Conservation (phyloP, 2,329 filamentous ascomycete genomes). For the Arthrobotrys iridis region DNA sequence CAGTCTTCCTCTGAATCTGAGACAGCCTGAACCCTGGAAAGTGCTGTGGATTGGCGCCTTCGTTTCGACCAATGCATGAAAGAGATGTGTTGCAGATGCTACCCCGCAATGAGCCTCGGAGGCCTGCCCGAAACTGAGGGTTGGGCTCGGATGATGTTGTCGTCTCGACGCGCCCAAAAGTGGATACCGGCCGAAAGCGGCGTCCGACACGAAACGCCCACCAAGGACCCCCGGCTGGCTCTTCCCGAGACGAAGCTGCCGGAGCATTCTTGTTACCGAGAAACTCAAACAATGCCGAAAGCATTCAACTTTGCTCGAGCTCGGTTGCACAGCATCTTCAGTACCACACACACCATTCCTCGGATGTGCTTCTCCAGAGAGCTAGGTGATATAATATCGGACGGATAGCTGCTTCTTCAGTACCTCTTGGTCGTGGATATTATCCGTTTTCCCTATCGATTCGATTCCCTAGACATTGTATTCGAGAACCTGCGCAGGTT, state of each 20-base stretch:
- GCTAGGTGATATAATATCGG: slow-evolving; percentile 10
- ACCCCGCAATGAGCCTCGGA: slow-evolving; percentile 14
- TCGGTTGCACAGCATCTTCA: slow-evolving; percentile 8
- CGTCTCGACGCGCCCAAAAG: neutral
- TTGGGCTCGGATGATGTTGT: no score
- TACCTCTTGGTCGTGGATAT: neutral
- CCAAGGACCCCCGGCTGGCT: neutral
- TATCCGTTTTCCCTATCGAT: neutral
- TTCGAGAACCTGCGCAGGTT: neutral
- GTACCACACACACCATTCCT: neutral
- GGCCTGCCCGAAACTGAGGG: neutral
- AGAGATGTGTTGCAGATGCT: slow-evolving; percentile 6
- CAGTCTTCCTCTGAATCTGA: no score
- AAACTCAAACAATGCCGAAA: neutral
- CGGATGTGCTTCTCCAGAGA: neutral
- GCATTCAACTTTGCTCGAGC: slow-evolving; percentile 4
- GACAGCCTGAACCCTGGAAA: no score
- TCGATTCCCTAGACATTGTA: no score
- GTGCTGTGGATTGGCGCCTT: no score
- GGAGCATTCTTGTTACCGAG: slow-evolving; percentile 8
- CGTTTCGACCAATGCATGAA: slow-evolving; percentile 1
- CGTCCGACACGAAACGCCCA: slow-evolving; percentile 10
- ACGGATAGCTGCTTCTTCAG: slow-evolving; percentile 1
- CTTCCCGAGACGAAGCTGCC: slow-evolving; percentile 3
- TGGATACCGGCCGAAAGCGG: neutral